A percentile compares a stretch with the other conserved stretches of the same genome.
Evolutionary conservation across 2,329 filamentous ascomycete genomes (phyloP).

Genomic region (Cucurbitaria berberidis): DNA sequence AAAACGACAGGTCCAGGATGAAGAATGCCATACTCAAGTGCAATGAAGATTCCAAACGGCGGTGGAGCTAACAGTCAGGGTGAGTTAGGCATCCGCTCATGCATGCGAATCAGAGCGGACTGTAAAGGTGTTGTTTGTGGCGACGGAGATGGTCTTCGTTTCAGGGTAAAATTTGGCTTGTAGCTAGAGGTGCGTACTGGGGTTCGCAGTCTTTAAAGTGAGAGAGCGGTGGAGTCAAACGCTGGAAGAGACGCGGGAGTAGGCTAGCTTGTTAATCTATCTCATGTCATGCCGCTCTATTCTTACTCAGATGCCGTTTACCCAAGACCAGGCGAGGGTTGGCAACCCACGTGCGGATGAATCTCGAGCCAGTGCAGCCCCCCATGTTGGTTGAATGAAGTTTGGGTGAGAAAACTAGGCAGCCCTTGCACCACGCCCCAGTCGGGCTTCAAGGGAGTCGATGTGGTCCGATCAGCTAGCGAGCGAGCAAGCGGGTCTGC

Average conservation of each 20-base stretch:
- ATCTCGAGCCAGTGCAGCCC: neutral
- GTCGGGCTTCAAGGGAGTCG: neutral
- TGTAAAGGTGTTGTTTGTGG: slow-evolving; percentile 13
- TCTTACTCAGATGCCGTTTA: neutral
- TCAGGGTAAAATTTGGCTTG: slow-evolving; percentile 29
- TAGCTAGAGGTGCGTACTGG: no score
- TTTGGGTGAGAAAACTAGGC: neutral
- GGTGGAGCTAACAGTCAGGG: neutral
- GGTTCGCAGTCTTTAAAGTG: slow-evolving; percentile 3
- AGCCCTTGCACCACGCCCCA: neutral
- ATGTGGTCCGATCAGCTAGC: neutral
- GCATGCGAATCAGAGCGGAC: slow-evolving; percentile 10
- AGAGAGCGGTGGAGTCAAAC: neutral
- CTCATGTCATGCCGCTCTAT: neutral
- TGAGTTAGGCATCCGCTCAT: neutral
- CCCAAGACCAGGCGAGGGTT: neutral
- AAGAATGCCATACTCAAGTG: neutral
- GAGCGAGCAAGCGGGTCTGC: neutral
- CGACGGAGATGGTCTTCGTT: slow-evolving; percentile 24
- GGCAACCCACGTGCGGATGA: slow-evolving; percentile 1
- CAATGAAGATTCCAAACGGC: neutral
- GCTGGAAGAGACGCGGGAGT: neutral
- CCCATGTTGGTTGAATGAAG: neutral
- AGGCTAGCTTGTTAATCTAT: neutral
- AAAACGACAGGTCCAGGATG: neutral